Percentiles rank a stretch among this genome's conserved stretches.
These are phyloP conservation scores for Diddensiella santjacobensis DNA, from an alignment of 805 yeast species.

Conservation along the genomic window DNA sequence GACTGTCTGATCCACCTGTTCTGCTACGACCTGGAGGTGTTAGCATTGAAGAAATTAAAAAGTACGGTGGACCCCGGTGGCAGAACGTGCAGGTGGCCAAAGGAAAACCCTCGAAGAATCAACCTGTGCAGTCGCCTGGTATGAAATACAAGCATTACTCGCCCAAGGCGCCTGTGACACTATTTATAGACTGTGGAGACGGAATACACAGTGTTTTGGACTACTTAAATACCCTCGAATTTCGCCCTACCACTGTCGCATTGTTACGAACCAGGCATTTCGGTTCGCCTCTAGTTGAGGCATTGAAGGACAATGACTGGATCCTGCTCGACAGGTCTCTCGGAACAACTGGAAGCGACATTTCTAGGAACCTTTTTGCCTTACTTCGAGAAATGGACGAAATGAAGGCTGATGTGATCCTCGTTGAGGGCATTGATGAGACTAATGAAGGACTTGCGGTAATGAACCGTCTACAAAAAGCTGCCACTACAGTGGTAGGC, in stretches of 20 bases:
- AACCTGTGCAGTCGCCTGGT: slow-evolving; percentile 86
- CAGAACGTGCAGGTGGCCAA: slow-evolving; percentile 55
- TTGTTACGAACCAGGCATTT: slow-evolving; percentile 19
- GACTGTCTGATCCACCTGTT: slow-evolving; percentile 79
- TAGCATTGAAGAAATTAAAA: slow-evolving; percentile 66
- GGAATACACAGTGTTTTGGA: slow-evolving; percentile 15
- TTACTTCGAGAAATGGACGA: slow-evolving; percentile 74
- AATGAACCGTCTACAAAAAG: slow-evolving; percentile 86
- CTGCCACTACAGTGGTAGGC: slow-evolving; percentile 54
- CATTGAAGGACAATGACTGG: slow-evolving; percentile 1
- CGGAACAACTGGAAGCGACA: slow-evolving; percentile 51
- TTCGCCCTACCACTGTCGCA: slow-evolving; percentile 11
- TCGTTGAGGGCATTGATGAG: slow-evolving; percentile 81
- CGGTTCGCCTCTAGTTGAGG: slow-evolving; percentile 8
- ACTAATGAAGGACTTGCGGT: slow-evolving; percentile 84
- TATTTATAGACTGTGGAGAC: slow-evolving; percentile 53
- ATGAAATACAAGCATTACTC: slow-evolving; percentile 97
- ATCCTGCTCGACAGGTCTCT: slow-evolving; percentile 26
- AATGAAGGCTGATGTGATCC: slow-evolving; percentile 56
- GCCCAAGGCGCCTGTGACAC: slow-evolving; percentile 77
- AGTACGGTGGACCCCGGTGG: slow-evolving; percentile 70
- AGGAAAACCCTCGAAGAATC: slow-evolving; percentile 48
- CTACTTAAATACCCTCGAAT: slow-evolving; percentile 4
- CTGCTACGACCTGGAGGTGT: slow-evolving; percentile 93
- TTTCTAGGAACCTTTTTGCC: slow-evolving; percentile 73